Base-by-base conservation (phyloP, 805 yeast genomes). In the Wickerhamomyces queroliae region DNA sequence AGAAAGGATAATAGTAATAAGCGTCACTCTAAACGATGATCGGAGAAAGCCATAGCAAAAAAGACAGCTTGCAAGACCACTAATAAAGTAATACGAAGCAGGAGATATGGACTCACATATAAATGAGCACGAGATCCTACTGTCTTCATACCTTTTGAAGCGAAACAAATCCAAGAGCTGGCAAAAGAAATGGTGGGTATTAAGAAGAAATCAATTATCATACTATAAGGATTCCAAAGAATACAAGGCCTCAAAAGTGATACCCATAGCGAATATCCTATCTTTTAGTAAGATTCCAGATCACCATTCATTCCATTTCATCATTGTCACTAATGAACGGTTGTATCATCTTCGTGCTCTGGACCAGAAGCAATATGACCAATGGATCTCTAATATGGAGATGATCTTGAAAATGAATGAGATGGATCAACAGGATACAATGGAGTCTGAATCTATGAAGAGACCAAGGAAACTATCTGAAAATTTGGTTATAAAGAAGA, bases 131-230 rank as follows among this genome's bases (percentile, higher is more conserved):
- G 44, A 52, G 30, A 43, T 59, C 7, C 33, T 62, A 3, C 38
- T 47, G 15, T 48, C 60, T 6, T 47, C 61, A 5, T 61, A 60
- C 39, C 52, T 66, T n/a, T 39, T 36, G 42, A 65, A 64, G 40
- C 52, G 66, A 28, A 51, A 59, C 22, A 53, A 49, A 37, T 54
- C 54, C 17, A 63, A 68, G 16, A 62, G 51, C 23, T 68, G 70
- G 68, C 64, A 64, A 44, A 56, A 52, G 39, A 47, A 52, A 24
- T 68, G 73, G 72, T 63, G 61, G 30, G 67, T 63, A 5, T 50
- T 68, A 5, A 46, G 72, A 24, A 47, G 50, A n/a, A 52, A 62
- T 33, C 72, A 66, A 43, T 49, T 67, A 16, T 51, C 65, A 9
- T 66, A 62, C 49, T 68, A 68, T 47, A 64, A 64, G 37, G 66